Evolutionary conservation across 2,329 filamentous ascomycete genomes (phyloP).

Genomic region (Trichoderma gracile): DNA sequence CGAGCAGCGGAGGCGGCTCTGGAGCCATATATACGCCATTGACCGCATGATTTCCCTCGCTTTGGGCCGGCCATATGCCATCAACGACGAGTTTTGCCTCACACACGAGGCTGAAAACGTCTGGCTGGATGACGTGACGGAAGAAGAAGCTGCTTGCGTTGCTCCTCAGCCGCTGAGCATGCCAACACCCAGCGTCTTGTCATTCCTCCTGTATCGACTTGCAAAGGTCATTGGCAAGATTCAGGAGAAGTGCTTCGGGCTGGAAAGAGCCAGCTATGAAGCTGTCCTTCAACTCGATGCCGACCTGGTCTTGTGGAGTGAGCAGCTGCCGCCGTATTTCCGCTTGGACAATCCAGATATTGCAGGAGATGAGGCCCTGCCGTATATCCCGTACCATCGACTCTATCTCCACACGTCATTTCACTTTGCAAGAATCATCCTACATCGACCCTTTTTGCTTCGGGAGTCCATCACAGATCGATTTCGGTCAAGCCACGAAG

Average conservation of each 20-base stretch:
- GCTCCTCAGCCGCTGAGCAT: conserved; percentile 3
- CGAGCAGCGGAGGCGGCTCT: conserved; percentile 8
- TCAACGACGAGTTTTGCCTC: conserved; percentile 8
- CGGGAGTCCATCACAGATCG: conserved; percentile 13
- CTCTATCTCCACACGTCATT: conserved; percentile 11
- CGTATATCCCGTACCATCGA: background rate
- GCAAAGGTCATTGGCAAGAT: conserved; percentile 13
- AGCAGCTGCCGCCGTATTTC: conserved; percentile 11
- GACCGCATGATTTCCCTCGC: conserved; percentile 17
- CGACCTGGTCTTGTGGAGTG: conserved; percentile 8
- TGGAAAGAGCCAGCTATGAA: conserved; percentile 12
- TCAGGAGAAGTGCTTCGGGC: conserved; percentile 11
- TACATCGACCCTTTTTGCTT: conserved; percentile 7
- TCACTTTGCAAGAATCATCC: conserved; percentile 14
- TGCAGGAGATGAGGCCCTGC: background rate
- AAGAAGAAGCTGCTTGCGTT: background rate
- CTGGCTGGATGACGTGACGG: conserved; percentile 9
- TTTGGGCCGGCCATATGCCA: conserved; percentile 8
- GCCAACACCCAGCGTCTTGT: background rate
- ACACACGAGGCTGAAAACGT: conserved; percentile 15
- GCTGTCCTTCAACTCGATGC: conserved; percentile 11
- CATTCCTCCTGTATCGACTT: conserved; percentile 15
- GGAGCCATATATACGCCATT: conserved; percentile 13
- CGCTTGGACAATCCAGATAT: conserved; percentile 5
- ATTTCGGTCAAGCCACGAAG: conserved; percentile 10